These are phyloP conservation scores for Angophora floribunda DNA, from an alignment of 345 rosid species.

Conservation along the genomic window DNA sequence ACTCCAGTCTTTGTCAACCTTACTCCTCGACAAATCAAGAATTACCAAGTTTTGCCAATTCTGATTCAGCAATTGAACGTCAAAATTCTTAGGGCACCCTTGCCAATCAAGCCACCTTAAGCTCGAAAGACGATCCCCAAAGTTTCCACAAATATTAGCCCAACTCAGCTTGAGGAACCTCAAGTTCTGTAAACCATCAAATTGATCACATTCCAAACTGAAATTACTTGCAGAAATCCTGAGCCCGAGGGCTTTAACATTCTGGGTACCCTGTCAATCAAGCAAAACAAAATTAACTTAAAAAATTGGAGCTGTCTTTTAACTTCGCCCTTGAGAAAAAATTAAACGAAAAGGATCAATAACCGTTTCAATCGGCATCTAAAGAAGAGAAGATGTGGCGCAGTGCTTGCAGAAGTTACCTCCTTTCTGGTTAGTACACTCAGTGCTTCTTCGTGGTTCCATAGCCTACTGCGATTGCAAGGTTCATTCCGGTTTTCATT, in stretches of 20 bases:
- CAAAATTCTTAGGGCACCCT: accelerated
- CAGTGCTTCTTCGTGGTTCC: no score
- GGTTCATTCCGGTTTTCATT: no score
- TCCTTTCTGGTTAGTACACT: no score
- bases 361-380: no score
- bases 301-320: no score
- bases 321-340: no score
- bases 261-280: background rate
- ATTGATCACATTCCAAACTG: background rate
- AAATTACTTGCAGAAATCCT: background rate
- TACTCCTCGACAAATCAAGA: background rate
- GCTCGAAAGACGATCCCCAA: background rate
- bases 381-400: no score
- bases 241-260: background rate
- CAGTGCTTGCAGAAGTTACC: no score
- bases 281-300: no score
- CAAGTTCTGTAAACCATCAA: background rate
- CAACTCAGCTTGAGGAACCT: background rate
- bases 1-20: accelerated
- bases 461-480: no score
- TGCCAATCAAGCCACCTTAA: background rate
- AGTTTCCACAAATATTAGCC: accelerated
- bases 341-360: no score
- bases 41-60: background rate
- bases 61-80: no score